Percentiles rank a stretch among this genome's conserved stretches.
Conservation (phyloP, 352 stramenopile species). For the Phytopythium chamaehyphon region DNA sequence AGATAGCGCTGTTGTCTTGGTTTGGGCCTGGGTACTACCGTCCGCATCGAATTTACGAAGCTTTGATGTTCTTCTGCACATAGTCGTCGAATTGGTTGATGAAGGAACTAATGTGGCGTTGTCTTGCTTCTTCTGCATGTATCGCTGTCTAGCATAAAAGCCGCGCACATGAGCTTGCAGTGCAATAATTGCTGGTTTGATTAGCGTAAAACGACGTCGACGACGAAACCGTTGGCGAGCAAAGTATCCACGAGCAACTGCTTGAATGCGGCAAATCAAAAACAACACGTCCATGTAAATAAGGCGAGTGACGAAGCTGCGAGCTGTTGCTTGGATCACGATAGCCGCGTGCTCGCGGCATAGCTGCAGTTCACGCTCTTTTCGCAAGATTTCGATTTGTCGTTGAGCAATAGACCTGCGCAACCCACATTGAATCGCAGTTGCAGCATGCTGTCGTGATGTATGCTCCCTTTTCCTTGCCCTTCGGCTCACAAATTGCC, state of each 20-base stretch:
- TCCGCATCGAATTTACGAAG: not conserved
- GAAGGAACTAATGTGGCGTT: not conserved
- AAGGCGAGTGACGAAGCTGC: constrained; percentile 57
- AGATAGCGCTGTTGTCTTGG: not conserved
- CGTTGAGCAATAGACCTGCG: constrained; percentile 24
- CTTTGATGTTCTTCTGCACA: not conserved
- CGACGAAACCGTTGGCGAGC: constrained; percentile 21
- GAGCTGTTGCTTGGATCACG: constrained; percentile 49
- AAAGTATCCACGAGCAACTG: constrained; percentile 56
- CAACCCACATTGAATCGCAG: constrained; percentile 38
- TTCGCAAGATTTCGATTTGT: constrained; percentile 10
- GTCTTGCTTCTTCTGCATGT: not conserved
- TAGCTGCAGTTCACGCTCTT: constrained; percentile 7
- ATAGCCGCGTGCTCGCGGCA: constrained; percentile 27
- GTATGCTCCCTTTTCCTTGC: constrained; percentile 19
- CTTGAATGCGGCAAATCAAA: constrained; percentile 75
- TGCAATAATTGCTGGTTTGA: constrained; percentile 6
- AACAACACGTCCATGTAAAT: constrained; percentile 83
- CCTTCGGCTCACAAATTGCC: constrained; percentile 23
- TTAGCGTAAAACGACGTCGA: not conserved
- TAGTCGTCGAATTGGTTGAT: not conserved
- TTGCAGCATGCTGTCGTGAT: constrained; percentile 27
- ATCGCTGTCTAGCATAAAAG: constrained; percentile 16
- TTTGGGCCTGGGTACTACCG: not conserved
- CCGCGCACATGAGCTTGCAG: constrained; percentile 49